A percentile compares a stretch with the other conserved stretches of the same genome.
These are phyloP conservation scores for Coleophoma eucalyptorum DNA, from an alignment of 2,329 filamentous ascomycete species.

Conservation along the genomic window DNA sequence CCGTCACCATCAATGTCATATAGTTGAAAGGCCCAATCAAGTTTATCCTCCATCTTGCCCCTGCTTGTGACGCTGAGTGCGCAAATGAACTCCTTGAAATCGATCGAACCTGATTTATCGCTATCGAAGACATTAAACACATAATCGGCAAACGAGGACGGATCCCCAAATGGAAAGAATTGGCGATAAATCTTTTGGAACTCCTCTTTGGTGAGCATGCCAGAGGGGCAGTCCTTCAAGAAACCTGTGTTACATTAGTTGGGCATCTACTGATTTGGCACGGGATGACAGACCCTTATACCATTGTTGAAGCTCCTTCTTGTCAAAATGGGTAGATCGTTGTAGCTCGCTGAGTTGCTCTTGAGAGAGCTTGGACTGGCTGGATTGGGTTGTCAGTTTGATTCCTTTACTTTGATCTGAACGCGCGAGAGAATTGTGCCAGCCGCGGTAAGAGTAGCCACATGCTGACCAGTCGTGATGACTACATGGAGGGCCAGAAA, in stretches of 20 bases:
- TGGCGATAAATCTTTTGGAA: conserved; percentile 99
- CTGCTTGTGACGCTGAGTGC: conserved; percentile 94
- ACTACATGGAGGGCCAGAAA: no score
- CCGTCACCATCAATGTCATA: conserved; percentile 99
- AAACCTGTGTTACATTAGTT: conserved; percentile 59
- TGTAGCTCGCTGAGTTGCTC: conserved; percentile 94
- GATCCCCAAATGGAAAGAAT: conserved; percentile 98
- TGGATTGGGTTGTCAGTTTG: conserved; percentile 33
- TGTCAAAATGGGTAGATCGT: conserved; percentile 97
- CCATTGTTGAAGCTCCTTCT: conserved; percentile 99
- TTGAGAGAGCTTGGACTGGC: conserved; percentile 97
- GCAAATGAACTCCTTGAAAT: conserved; percentile 99
- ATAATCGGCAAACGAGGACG: conserved; percentile 95
- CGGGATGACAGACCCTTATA: conserved; percentile 75
- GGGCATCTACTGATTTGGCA: conserved; percentile 6
- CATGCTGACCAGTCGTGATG: no score
- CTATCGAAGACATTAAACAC: conserved; percentile 99
- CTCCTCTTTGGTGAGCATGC: conserved; percentile 95
- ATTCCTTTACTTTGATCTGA: neutral
- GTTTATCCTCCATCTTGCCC: conserved; percentile 98
- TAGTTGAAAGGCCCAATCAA: conserved; percentile 98
- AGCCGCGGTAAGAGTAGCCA: no score
- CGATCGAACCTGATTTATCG: conserved; percentile 95
- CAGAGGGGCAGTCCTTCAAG: conserved; percentile 95
- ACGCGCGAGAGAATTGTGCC: no score